Percentiles rank a stretch among this genome's conserved stretches.
These are phyloP conservation scores for Cnidoscolus chayamansa DNA, from an alignment of 441 rosid species.

Conservation along the genomic window DNA sequence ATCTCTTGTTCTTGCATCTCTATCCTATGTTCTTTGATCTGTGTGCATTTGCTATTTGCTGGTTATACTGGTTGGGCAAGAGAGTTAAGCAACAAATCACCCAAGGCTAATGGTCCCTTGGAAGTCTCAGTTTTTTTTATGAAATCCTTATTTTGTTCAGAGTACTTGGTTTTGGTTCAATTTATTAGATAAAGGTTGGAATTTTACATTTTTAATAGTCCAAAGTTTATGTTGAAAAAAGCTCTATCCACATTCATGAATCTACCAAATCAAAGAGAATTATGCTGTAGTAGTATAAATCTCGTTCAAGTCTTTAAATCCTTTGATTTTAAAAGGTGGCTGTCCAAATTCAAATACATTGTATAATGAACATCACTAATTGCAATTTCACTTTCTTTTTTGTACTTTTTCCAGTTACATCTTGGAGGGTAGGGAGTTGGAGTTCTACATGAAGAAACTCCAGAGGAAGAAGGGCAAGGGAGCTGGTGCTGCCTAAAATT, in stretches of 20 bases:
- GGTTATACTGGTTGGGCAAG: no score
- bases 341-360: not conserved
- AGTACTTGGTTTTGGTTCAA: not conserved
- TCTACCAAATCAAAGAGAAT: not conserved
- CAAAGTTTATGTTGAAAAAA: not conserved
- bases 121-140: not conserved
- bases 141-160: not conserved
- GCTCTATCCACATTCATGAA: not conserved
- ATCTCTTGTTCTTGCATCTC: not conserved
- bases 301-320: not conserved
- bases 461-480: slow-evolving; percentile 32
- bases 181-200: not conserved
- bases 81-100: not conserved
- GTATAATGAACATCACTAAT: not conserved
- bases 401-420: slow-evolving; percentile 5
- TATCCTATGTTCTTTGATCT: not conserved
- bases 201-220: not conserved
- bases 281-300: not conserved
- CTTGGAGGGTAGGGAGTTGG: slow-evolving; percentile 28
- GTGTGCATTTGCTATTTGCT: not conserved
- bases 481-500: slow-evolving; percentile 30
- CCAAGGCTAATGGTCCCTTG: not conserved
- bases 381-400: not conserved
- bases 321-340: not conserved
- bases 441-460: slow-evolving; percentile 29